Evolutionary conservation across 1,139 yeast species (phyloP), one percentile per base, ranked within the genome.

Genomic region (Debaryomyces psychrophilus): DNA sequence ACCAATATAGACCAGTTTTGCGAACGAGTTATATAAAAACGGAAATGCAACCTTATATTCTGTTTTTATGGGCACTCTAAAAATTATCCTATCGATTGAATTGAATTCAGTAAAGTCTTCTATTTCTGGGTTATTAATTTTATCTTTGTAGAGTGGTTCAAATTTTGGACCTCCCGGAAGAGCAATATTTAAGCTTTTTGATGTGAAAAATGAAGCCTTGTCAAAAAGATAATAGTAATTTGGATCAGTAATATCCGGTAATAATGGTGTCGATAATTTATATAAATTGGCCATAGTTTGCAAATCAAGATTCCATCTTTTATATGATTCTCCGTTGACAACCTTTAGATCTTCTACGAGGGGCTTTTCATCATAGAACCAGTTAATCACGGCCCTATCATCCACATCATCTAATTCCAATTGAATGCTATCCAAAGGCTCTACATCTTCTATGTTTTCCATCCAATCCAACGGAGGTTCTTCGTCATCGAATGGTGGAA

Each of bases 401-500:
- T 83, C 88, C 8, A 71, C 71, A 12, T 77, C 79, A 53, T 85
- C 85, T 12, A 87, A 65, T 22, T 85, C 87, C 52, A 87, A 60
- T 51, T 76, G 81, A 26, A 92, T 81, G 0, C 93, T 77, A 29
- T 86, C 92, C 5, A 81, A 74, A 0, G 92, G 87, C 42, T 86
- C 93, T 0, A 83, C 67, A 26, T 82, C 86, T 50, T 88, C 87
- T 17, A 90, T 71, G 56, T 88, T 87, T 50, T 90, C 95, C 20
- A 83, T 61, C 85, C 90, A 93, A 50, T 86, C 83, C 36, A 92
- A 64, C 0, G 96, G 95, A 0, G 97, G 97, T 62, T 92, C 98
- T 62, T 95, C 99, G 61, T 95, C 99, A 65, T 95, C 99, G 68
- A 93, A 90, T 0, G 96, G 93, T 1, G 99, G 99, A 56, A 93